Conservation (phyloP, 2,329 filamentous ascomycete species). For the Sclerotinia borealis region DNA sequence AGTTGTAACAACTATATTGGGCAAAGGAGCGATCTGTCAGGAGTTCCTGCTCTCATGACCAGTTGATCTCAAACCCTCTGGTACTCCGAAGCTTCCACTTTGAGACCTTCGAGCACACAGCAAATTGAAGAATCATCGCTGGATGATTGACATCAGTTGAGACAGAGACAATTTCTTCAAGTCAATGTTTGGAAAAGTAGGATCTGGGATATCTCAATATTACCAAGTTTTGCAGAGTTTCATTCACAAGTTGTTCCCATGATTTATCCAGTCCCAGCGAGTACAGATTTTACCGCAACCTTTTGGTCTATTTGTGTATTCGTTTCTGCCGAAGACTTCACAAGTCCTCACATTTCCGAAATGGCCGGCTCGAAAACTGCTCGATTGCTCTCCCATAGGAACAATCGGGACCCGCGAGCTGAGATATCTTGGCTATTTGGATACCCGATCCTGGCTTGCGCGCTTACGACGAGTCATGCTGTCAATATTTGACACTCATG, state of each 20-base stretch:
- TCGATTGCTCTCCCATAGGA: neutral
- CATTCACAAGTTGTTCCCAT: neutral
- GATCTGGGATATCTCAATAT: neutral
- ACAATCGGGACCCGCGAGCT: too few species aligned
- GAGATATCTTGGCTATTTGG: neutral
- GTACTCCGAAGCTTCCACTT: neutral
- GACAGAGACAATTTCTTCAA: neutral
- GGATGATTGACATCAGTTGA: neutral
- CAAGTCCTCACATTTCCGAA: neutral
- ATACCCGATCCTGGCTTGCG: neutral
- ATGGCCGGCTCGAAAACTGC: too few species aligned
- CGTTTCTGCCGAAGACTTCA: neutral
- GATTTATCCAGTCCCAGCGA: neutral
- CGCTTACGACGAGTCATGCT: neutral
- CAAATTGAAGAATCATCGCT: neutral
- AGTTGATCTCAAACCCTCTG: neutral
- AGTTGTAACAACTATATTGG: neutral
- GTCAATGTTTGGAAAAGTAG: too few species aligned
- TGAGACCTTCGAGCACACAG: neutral
- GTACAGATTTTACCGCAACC: fast-evolving
- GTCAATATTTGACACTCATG: neutral
- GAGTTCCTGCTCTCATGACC: fast-evolving
- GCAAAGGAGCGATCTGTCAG: neutral
- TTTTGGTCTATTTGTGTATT: neutral
- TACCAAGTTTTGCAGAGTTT: too few species aligned